phyloP scores from a whole-genome alignment of 2,329 filamentous ascomycete species.

The Plectosphaerella cucumerina region DNA sequence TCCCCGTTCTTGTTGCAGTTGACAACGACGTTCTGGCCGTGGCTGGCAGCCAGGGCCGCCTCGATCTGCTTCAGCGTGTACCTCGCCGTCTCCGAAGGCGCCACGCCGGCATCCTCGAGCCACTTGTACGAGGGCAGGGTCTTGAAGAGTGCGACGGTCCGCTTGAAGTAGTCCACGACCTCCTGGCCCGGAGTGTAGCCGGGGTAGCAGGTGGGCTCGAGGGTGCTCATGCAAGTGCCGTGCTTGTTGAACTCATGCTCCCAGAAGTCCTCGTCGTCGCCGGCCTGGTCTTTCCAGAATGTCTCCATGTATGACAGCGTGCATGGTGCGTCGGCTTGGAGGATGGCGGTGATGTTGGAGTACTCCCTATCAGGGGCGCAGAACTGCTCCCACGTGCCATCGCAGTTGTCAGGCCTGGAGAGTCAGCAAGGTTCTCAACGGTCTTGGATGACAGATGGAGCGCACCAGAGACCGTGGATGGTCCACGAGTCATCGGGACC shows the following conservation, averaged over 20 bases:
- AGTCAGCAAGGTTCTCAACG: not conserved
- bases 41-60: conserved; percentile 47
- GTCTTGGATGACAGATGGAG: not conserved
- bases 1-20: conserved; percentile 41
- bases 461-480: conserved; percentile 60
- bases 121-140: conserved; percentile 59
- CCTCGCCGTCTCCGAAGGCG: conserved; percentile 47
- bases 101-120: conserved; percentile 58
- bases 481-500: conserved; percentile 70
- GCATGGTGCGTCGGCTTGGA: conserved; percentile 49
- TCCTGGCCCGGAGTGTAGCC: conserved; percentile 58
- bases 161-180: conserved; percentile 65
- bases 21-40: conserved; percentile 53
- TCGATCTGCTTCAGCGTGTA: conserved; percentile 59
- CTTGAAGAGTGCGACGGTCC: conserved; percentile 62
- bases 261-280: conserved; percentile 64
- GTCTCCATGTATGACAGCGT: conserved; percentile 63
- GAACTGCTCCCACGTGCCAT: conserved; percentile 63
- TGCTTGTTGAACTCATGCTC: conserved; percentile 74
- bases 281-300: conserved; percentile 68
- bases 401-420: conserved; percentile 59
- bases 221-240: conserved; percentile 67
- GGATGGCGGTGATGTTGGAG: conserved; percentile 60
- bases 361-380: conserved; percentile 61
- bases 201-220: conserved; percentile 63